Evolutionary conservation across 2,329 filamentous ascomycete genomes (phyloP), one percentile per base, ranked within the genome.

Genomic region (Proliferodiscus dingleyae): DNA sequence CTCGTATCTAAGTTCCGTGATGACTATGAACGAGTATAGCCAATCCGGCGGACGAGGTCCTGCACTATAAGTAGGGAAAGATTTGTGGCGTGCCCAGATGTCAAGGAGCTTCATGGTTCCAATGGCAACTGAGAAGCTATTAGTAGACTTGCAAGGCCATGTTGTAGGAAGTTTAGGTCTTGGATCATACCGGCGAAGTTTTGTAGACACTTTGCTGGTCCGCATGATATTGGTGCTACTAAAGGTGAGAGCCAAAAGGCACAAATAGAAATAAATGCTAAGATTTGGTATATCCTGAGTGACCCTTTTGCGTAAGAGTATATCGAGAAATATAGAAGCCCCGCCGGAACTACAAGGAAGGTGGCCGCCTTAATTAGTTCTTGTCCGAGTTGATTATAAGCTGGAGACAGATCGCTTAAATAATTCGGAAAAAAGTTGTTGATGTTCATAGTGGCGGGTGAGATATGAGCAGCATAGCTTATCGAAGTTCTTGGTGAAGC

Each of bases 1-100:
- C 45, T 70, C 68, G 51, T 69, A 70, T 41, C 68, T 64, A 8
- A 70, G 55, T 51, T 70, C 67, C 1, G 65, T 69, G 9, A 69
- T 49, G 13, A 66, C 45, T 9, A 68, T 56, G 11, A 70, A 52
- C 2, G 65, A 57, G 13, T 63, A 47, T 18, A 61, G 40, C 47
- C 54, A 58, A 37, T 61, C 56, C 9, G 59, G 47, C n/a, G 59
- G 65, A 11, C 28, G 43, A 8, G 52, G 52, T 7, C 54, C 48
- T 22, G 56, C 56, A 11, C 58, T 58, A 50, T 68, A 68, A 41
- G 43, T 51, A 9, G 65, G 67, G 9, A 65, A 54, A 9, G 54
- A 49, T 41, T 65, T 50, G 15, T 60, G 60, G 15, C 66, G 61
- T 9, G 58, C 61, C 52, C 64, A 68, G n/a, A 69, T 52, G 44